Base-by-base conservation (phyloP, 306 rosid genomes). In the Neltuma alba region DNA sequence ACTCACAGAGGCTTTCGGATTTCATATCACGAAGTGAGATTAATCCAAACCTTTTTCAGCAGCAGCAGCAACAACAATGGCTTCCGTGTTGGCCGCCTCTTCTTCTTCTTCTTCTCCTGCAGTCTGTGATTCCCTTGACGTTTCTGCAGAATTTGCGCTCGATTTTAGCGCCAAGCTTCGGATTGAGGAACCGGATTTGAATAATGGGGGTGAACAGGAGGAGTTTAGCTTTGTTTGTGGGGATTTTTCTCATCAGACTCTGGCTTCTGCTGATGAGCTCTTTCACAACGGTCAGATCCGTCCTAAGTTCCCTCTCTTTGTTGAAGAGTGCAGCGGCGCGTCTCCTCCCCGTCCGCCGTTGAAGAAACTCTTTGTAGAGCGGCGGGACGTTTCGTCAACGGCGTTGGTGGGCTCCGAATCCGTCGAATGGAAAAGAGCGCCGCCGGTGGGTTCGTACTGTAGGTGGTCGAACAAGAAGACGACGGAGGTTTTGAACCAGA, bases 231-330 rank as follows among this genome's bases (percentile, higher is more conserved):
- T 95, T 30, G 87, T 41, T 16, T 88, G 79, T 48, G 28, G 81
- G 25, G 89, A 89, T 76, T 83, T 92, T 13, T 87, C 86, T 6
- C 88, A 87, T 6, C 88, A 87, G 0, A 89, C 94, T 3, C 88
- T 88, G 65, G 86, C 88, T 36, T 84, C 90, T 10, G 99, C 97
- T 0, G 99, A 89, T 36, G 99, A 92, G 15, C 80, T 77, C 27
- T 95, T 95, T 47, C 78, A 74, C 13, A 72, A 91, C 87, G 99
- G 98, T 60, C 92, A 85, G 86, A 91, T 95, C 85, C 93, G 94
- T 3, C 87, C 92, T 9, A 52, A 84, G 4, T 91, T 74, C 18
- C 99, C 99, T 9, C 18, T 90, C 13, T 80, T 86, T 45, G 30
- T 85, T 11, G 86, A 83, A 25, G 81, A 28, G 0, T 45, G 48